These are phyloP conservation scores for Pelagomonas calceolata DNA, from an alignment of 108 stramenopile species.

Conservation along the genomic window DNA sequence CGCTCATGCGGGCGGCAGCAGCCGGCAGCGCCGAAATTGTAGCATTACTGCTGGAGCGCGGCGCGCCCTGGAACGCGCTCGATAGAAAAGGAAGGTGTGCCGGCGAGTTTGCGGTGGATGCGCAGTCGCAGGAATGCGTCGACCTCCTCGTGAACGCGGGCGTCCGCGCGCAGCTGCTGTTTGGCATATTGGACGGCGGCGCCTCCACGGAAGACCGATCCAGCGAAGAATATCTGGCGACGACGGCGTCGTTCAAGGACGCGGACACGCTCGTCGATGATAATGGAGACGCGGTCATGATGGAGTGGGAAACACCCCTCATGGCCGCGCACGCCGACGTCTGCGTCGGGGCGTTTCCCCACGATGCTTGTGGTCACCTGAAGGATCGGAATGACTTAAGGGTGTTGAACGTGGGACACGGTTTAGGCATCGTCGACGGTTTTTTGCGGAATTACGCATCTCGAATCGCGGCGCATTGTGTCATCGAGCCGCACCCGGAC, in stretches of 20 bases:
- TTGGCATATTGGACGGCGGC: constrained; percentile 38
- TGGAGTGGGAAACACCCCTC: constrained; percentile 89
- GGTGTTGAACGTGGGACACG: constrained; percentile 81
- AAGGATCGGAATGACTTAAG: background rate
- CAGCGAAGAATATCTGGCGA: constrained; percentile 48
- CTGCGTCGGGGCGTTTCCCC: background rate
- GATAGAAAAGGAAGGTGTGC: constrained; percentile 68
- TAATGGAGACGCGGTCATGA: constrained; percentile 76
- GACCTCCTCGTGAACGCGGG: background rate
- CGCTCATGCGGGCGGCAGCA: constrained; percentile 15
- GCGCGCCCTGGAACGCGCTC: constrained; percentile 83
- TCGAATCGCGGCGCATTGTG: constrained; percentile 36
- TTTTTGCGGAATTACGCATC: constrained; percentile 40
- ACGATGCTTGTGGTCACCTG: too few relatives aligned
- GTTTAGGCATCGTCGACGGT: constrained; percentile 79
- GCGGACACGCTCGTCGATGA: constrained; percentile 30
- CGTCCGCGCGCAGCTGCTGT: constrained; percentile 28
- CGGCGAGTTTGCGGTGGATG: constrained; percentile 68
- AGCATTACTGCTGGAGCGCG: constrained; percentile 3
- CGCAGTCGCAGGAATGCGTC: constrained; percentile 61
- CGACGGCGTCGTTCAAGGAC: constrained; percentile 48
- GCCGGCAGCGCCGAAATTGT: constrained; percentile 4
- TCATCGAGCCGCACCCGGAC: constrained; percentile 80
- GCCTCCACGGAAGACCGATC: constrained; percentile 45
- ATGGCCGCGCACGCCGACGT: constrained; percentile 80